Evolutionary conservation across 257 asterid species (phyloP).

Genomic region (Nicotiana noctiflora): DNA sequence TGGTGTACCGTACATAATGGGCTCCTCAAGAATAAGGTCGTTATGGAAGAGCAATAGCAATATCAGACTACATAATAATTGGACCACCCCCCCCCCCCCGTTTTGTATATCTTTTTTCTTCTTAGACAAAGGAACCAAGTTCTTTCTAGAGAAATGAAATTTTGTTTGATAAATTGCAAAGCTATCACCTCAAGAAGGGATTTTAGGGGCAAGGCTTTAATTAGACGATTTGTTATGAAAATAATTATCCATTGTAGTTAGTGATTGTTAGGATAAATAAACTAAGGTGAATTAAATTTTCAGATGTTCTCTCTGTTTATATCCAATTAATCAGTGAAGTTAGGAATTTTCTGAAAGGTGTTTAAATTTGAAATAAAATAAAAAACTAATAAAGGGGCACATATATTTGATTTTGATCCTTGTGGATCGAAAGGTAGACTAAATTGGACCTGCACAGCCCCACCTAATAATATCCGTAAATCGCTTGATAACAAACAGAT

Average conservation of each 20-base stretch:
- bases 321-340: no score
- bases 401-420: no score
- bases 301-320: no score
- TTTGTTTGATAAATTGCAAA: background rate
- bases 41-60: conserved; percentile 1
- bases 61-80: background rate
- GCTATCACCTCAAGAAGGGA: background rate
- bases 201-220: background rate
- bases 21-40: background rate
- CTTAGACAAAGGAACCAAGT: background rate
- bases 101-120: background rate
- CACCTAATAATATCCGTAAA: no score
- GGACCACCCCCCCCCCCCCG: background rate
- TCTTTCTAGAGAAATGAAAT: background rate
- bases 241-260: background rate
- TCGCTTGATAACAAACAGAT: no score
- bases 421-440: no score
- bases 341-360: no score
- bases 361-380: no score
- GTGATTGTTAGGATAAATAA: background rate
- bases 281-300: no score
- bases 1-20: background rate
- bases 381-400: no score
- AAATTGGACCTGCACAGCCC: no score
- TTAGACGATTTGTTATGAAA: background rate